These are phyloP conservation scores for Peronospora destructor DNA, from an alignment of 352 stramenopile genomes.

Conservation along the genomic window DNA sequence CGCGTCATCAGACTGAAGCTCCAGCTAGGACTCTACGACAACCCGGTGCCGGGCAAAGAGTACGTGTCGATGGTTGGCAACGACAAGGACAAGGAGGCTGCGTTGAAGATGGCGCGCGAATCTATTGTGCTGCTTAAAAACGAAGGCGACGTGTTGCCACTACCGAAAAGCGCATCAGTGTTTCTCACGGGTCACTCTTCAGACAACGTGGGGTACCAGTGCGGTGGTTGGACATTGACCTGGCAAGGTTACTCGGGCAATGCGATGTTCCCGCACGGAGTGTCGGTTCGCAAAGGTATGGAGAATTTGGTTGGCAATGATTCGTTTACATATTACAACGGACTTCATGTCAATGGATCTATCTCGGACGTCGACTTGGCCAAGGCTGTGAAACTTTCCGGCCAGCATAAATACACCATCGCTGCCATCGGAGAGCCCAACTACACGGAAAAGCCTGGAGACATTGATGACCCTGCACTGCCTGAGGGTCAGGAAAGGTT, in stretches of 20 bases:
- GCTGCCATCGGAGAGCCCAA: conserved; percentile 59
- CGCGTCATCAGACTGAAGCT: conserved; percentile 69
- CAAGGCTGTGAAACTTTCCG: conserved; percentile 37
- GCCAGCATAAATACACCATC: conserved; percentile 47
- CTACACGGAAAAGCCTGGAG: conserved; percentile 79
- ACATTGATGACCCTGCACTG: conserved; percentile 63
- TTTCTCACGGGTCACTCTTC: conserved; percentile 60
- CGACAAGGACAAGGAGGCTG: conserved; percentile 32
- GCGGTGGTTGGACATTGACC: conserved; percentile 65
- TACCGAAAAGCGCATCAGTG: conserved; percentile 27
- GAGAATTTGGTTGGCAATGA: conserved; percentile 21
- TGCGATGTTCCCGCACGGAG: conserved; percentile 39
- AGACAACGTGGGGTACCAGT: conserved; percentile 57
- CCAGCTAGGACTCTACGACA: conserved; percentile 61
- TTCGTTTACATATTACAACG: conserved; percentile 46
- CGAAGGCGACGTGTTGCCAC: conserved; percentile 35
- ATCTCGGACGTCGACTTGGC: conserved; percentile 34
- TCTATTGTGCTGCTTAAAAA: conserved; percentile 82
- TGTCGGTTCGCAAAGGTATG: conserved; percentile 33
- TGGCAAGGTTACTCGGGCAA: conserved; percentile 73
- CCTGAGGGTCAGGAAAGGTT: conserved; percentile 58
- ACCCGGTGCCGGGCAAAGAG: conserved; percentile 39
- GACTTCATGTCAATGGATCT: conserved; percentile 34
- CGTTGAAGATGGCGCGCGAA: conserved; percentile 57
- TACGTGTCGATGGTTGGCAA: conserved; percentile 37